Evolutionary conservation across 192 early-diverging fungal species (phyloP), one percentile per base, ranked within the genome.

Genomic region (Obelidium mucronatum): DNA sequence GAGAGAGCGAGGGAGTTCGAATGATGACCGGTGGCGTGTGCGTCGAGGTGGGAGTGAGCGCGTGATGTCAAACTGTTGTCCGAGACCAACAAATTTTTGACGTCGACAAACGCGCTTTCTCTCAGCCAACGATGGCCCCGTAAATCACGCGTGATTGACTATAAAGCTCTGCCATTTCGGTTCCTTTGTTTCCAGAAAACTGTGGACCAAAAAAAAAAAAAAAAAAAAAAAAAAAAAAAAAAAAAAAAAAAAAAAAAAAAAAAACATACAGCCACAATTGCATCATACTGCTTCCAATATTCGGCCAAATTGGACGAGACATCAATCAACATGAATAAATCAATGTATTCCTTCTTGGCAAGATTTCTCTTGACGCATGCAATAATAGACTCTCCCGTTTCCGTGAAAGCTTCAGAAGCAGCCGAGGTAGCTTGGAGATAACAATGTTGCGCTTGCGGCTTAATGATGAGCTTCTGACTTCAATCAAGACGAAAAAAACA

Each of bases 271-370:
- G 78, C 75, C 22, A 86, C 54, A 4, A 89, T 58, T 2, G 86
- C 79, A 40, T 89, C 85, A 54, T 82, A 82, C 30, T 84, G 66
- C 19, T 59, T 59, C 30, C 70, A 52, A 79, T 54, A 80, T 55
- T 28, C 73, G n/a, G 67, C 83, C 70, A 75, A 80, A 24, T 80
- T 79, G 54, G 92, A 87, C 24, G 86, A 78, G 26, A 93, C 84
- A 78, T 94, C 92, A 75, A 93, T 86, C 19, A 93, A 75, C 80
- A 94, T 85, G 64, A 83, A 89, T 31, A 92, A 58, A 52, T 94
- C 92, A 13, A 78, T 82, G 59, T 68, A 72, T 37, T 89, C 86
- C 33, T 55, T 73, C 51, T 73, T 79, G 55, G 85, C 71, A 53
- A 87, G 74, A 52, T 75, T 81, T 39, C 88, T 76, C 58, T 85